Base-by-base conservation (phyloP, 1,284 basidiomycete genomes). In the Peniophora sp. region DNA sequence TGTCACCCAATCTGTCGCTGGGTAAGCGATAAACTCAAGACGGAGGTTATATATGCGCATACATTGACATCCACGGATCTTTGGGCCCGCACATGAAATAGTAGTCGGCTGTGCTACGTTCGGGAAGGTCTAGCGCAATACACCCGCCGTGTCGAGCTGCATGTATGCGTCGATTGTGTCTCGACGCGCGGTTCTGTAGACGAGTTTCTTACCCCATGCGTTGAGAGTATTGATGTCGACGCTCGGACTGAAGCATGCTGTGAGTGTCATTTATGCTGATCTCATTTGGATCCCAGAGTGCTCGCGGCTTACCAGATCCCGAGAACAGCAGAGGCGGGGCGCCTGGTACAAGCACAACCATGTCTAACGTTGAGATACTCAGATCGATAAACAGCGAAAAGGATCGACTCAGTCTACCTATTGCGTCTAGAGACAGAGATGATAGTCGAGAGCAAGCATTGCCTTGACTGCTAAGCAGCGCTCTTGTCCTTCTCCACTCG, bases 221-320 rank as follows among this genome's bases (percentile, higher is more conserved):
- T 27, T 24, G n/a, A 49, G 35, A n/a, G 39, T 22, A 12, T 17
- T 15, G 10, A 20, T 23, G 11, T 37, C 22, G 44, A 56, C 51
- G 20, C 46, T 47, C 18, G 53, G 48, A 39, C 53, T 54, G 48
- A 56, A 54, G 47, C 35, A 54, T 14, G 55, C 55, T 56, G 48
- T n/a, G 14, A n/a, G n/a, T n/a, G n/a, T n/a, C n/a, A 3, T 14
- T 18, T 34, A 18, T n/a, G 32, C 20, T n/a, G 24, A 17, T 18
- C 14, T 8, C 23, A n/a, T 11, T 17, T 5, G 14, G 32, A n/a
- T 35, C 17, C 35, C 12, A 32, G 12, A 12, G 12, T 32, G 27
- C 27, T 32, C 27, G 27, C 12, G 14, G 34, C 39, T 20, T 42
- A 51, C 50, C 50, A 11, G 18, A 42, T 15, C 50, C 52, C 11